Evolutionary conservation across 108 stramenopile species (phyloP).

Genomic region (Cyclotella cryptica): DNA sequence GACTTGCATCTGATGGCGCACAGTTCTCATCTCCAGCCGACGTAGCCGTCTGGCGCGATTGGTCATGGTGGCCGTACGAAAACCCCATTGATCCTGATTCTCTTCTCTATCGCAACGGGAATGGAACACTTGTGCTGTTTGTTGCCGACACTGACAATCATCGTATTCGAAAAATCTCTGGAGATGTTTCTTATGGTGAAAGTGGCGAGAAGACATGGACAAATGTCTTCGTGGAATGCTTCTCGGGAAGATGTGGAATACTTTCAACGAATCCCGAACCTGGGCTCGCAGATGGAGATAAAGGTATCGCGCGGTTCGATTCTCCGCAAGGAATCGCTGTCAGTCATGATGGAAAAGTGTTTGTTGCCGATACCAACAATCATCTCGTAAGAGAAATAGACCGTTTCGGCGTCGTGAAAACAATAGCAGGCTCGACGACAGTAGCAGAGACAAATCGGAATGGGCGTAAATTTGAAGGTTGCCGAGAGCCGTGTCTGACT

Average conservation of each 20-base stretch:
- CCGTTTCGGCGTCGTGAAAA: slow-evolving; percentile 55
- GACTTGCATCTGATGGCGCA: slow-evolving; percentile 48
- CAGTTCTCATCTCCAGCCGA: slow-evolving; percentile 75
- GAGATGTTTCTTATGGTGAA: slow-evolving; percentile 29
- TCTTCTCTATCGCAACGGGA: slow-evolving; percentile 43
- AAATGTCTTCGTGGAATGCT: slow-evolving; percentile 63
- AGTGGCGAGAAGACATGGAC: slow-evolving; percentile 49
- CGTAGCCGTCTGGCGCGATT: slow-evolving; percentile 73
- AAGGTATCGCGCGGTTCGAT: slow-evolving; percentile 67
- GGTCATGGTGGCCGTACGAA: slow-evolving; percentile 57
- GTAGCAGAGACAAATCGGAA: slow-evolving; percentile 32
- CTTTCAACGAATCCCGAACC: slow-evolving; percentile 58
- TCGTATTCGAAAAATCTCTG: slow-evolving; percentile 66
- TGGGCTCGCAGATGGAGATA: slow-evolving; percentile 78
- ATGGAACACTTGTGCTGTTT: slow-evolving; percentile 53
- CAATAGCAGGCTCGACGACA: slow-evolving; percentile 61
- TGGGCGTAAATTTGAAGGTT: slow-evolving; percentile 41
- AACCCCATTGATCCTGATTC: slow-evolving; percentile 55
- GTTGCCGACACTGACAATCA: slow-evolving; percentile 88
- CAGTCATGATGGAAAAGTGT: slow-evolving; percentile 60
- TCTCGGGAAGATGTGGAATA: slow-evolving; percentile 67
- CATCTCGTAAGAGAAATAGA: slow-evolving; percentile 70
- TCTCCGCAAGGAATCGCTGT: slow-evolving; percentile 77
- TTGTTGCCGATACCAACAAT: slow-evolving; percentile 92
- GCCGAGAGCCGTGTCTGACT: slow-evolving; percentile 67